Percentiles rank a stretch among this genome's conserved stretches.
Conservation (phyloP, 23 red algal genomes). For the Chondrus crispus region DNA sequence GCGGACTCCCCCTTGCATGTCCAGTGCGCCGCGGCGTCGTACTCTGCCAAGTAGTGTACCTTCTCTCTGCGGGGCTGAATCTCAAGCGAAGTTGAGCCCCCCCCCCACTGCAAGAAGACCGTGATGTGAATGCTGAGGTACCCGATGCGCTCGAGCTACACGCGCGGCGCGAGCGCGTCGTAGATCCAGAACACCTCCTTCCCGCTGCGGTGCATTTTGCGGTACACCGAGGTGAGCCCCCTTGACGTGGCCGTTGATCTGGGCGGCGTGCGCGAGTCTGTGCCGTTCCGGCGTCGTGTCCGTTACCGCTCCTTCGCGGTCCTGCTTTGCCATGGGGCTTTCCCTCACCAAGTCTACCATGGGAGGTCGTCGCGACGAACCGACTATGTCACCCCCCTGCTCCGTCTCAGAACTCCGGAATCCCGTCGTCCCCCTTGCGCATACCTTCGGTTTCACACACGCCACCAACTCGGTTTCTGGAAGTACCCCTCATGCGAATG, state of each 20-base stretch:
- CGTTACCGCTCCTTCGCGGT: no score
- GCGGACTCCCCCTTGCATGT: slow-evolving; percentile 92
- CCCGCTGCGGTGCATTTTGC: slow-evolving; percentile 78
- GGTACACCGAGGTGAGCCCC: slow-evolving; percentile 87
- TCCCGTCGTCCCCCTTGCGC: no score
- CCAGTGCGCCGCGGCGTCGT: slow-evolving; percentile 87
- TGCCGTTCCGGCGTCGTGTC: slow-evolving; percentile 52
- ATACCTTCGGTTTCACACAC: no score
- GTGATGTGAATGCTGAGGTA: slow-evolving; percentile 86
- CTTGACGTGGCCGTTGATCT: slow-evolving; percentile 83
- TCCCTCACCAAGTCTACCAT: no score
- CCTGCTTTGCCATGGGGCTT: no score
- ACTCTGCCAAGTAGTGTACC: slow-evolving; percentile 93
- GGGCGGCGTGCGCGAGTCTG: background rate
- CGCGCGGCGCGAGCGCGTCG: slow-evolving; percentile 84
- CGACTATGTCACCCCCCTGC: no score
- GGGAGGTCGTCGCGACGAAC: no score
- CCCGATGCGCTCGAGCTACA: slow-evolving; percentile 88
- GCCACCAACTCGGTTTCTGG: no score
- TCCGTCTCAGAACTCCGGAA: no score
- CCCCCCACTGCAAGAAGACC: slow-evolving; percentile 24
- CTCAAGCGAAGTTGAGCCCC: slow-evolving; percentile 67
- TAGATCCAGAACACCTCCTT: slow-evolving; percentile 76
- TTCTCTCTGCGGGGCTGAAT: slow-evolving; percentile 81
- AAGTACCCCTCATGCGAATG: no score